Percentiles rank a stretch among this genome's conserved stretches.
Evolutionary conservation across 169 alveolate genomes (phyloP).

Genomic region (Babesia ovata): DNA sequence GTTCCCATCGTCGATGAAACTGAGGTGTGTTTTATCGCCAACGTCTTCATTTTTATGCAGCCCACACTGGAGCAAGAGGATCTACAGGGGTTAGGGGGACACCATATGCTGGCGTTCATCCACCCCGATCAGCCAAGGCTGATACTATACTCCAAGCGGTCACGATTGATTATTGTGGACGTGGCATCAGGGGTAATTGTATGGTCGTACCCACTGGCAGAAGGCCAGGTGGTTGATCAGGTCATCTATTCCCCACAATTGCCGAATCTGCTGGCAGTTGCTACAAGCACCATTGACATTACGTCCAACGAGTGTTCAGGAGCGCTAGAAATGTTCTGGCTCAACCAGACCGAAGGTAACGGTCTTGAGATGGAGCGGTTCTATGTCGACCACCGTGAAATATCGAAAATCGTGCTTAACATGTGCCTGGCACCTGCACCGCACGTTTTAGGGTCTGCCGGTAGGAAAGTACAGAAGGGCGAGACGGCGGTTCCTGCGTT

Average conservation of each 20-base stretch:
- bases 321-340: slow-evolving; percentile 38
- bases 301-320: slow-evolving; percentile 19
- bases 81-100: background rate
- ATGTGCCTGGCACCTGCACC: slow-evolving; percentile 48
- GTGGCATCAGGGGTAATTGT: slow-evolving; percentile 2
- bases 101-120: slow-evolving; percentile 9
- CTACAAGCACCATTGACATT: slow-evolving; percentile 20
- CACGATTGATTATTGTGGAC: slow-evolving; percentile 7
- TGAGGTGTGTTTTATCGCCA: background rate
- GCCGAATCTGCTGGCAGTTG: slow-evolving; percentile 33
- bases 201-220: slow-evolving; percentile 29
- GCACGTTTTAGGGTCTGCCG: background rate
- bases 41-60: background rate
- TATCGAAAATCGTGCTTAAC: slow-evolving; percentile 32
- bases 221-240: slow-evolving; percentile 30
- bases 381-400: slow-evolving; percentile 9
- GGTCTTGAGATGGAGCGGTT: slow-evolving; percentile 8
- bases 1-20: slow-evolving; percentile 5
- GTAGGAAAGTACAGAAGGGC: background rate
- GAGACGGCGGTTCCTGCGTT: slow-evolving; percentile 4
- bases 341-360: background rate
- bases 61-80: slow-evolving; percentile 1
- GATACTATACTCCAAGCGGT: slow-evolving; percentile 16
- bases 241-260: slow-evolving; percentile 11
- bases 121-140: slow-evolving; percentile 36